Evolutionary conservation across 306 rosid genomes (phyloP), one percentile per base, ranked within the genome.

Genomic region (Parietaria judaica): DNA sequence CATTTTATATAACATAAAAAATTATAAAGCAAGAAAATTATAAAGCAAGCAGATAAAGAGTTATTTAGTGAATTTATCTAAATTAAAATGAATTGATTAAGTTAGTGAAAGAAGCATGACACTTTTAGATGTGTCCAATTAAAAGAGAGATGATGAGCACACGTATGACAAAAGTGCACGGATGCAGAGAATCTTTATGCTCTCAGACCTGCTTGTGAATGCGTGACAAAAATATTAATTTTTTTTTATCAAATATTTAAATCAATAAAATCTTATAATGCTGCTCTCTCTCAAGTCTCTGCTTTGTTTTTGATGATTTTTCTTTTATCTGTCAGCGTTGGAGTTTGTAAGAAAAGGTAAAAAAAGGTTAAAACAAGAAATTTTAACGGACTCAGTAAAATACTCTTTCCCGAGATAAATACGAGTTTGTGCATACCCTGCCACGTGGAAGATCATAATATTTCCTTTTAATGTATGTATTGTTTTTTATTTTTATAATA

Each of bases 121-220:
- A 23, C 31, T 23, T 23, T 23, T 23, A 0, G 31, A 23, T 23
- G 31, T 23, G 31, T 23, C 31, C 31, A 23, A 23, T 23, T 23
- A 23, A 2, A 23, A 23, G 31, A 23, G 31, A 23, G 75, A 66
- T 72, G 80, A 78, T 83, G 84, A 70, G 61, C 90, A 74, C 88
- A 83, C 80, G 90, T 79, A 86, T 79, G 97, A 86, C 85, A 90
- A 90, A 84, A 84, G 65, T 74, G 79, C 68, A 65, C 86, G 76
- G 84, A 70, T 72, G 62, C 53, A 56, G 47, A 68, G 90, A 83
- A 86, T 83, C 86, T 82, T 82, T 34, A 84, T 81, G 67, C 4
- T 71, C 65, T 70, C 83, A 76, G 76, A 36, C 14, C 66, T 54
- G 47, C 62, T 58, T 56, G 57, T 66, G 74, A 60, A 54, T 68